phyloP scores from a whole-genome alignment of 345 rosid species.

The Abelmoschus esculentus region DNA sequence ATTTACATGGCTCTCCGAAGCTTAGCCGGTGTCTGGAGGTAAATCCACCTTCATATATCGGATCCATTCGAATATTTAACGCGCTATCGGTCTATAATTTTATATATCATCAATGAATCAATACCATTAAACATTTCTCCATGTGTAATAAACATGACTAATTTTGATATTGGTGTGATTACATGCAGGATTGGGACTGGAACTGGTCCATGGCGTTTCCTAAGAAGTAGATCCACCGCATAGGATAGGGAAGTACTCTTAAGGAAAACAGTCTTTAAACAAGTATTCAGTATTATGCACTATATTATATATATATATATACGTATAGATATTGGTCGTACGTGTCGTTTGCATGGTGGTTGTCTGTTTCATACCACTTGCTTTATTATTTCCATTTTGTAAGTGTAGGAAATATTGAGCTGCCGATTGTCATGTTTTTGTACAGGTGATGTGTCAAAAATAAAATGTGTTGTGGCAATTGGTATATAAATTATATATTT shows the following conservation, averaged over 20 bases:
- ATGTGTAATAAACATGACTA: too few relatives aligned
- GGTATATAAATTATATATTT: too few relatives aligned
- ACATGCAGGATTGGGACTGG: constrained; percentile 78
- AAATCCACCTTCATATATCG: background rate
- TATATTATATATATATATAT: background rate
- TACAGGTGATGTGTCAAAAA: too few relatives aligned
- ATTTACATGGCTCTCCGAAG: constrained; percentile 78
- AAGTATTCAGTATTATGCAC: background rate
- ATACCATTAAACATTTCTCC: too few relatives aligned
- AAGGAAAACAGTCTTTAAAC: background rate
- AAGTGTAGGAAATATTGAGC: background rate
- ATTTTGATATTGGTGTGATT: background rate
- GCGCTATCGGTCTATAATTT: too few relatives aligned
- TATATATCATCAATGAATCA: too few relatives aligned
- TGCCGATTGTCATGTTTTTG: too few relatives aligned
- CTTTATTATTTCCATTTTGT: background rate
- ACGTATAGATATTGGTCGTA: background rate
- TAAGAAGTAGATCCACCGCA: constrained; percentile 31
- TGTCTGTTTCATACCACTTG: background rate
- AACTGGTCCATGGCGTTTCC: constrained; percentile 83
- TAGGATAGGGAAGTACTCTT: background rate
- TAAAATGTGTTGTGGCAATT: too few relatives aligned
- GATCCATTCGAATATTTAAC: background rate
- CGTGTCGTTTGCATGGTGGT: background rate
- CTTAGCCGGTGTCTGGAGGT: constrained; percentile 89